phyloP scores from a whole-genome alignment of 371 early-diverging fungal species.

The Nematocida parisii region DNA sequence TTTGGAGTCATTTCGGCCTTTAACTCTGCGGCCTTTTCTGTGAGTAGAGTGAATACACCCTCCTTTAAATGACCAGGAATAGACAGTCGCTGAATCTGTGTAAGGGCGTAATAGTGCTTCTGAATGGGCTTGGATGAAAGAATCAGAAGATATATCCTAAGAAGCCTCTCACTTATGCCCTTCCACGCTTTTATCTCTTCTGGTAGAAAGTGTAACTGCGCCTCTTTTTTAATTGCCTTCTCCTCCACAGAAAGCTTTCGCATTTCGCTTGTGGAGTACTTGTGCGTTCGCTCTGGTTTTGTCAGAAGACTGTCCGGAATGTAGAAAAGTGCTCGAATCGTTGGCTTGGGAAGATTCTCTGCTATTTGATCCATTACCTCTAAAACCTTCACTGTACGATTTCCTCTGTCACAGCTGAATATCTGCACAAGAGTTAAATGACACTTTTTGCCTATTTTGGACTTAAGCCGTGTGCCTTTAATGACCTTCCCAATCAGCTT shows the following conservation, averaged over 20 bases:
- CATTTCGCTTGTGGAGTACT: slow-evolving; percentile 5
- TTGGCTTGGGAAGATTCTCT: slow-evolving; percentile 28
- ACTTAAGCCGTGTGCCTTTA: slow-evolving; percentile 41
- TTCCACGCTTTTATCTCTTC: slow-evolving; percentile 52
- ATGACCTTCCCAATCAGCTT: slow-evolving; percentile 54
- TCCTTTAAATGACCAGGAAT: slow-evolving; percentile 52
- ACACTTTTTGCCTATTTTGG: slow-evolving; percentile 45
- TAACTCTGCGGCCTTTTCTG: slow-evolving; percentile 15
- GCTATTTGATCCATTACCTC: slow-evolving; percentile 51
- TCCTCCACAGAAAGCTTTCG: slow-evolving; percentile 47
- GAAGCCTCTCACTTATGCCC: slow-evolving; percentile 54
- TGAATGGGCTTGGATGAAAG: slow-evolving; percentile 22
- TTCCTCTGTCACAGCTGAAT: slow-evolving; percentile 55
- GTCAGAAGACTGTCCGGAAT: slow-evolving; percentile 19
- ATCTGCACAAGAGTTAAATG: slow-evolving; percentile 7
- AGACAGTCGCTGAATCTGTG: slow-evolving; percentile 27
- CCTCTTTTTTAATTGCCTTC: slow-evolving; percentile 57
- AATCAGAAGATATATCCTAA: slow-evolving; percentile 46
- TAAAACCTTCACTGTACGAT: slow-evolving; percentile 42
- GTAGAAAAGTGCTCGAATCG: slow-evolving; percentile 26
- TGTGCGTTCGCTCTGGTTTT: slow-evolving; percentile 29
- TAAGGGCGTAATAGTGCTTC: slow-evolving; percentile 21
- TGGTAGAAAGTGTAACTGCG: slow-evolving; percentile 54
- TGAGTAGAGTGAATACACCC: slow-evolving; percentile 32
- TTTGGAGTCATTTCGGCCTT: slow-evolving; percentile 26